A percentile compares a stretch with the other conserved stretches of the same genome.
These are phyloP conservation scores for Thermoascus crustaceus DNA, from an alignment of 2,329 filamentous ascomycete genomes.

Conservation along the genomic window DNA sequence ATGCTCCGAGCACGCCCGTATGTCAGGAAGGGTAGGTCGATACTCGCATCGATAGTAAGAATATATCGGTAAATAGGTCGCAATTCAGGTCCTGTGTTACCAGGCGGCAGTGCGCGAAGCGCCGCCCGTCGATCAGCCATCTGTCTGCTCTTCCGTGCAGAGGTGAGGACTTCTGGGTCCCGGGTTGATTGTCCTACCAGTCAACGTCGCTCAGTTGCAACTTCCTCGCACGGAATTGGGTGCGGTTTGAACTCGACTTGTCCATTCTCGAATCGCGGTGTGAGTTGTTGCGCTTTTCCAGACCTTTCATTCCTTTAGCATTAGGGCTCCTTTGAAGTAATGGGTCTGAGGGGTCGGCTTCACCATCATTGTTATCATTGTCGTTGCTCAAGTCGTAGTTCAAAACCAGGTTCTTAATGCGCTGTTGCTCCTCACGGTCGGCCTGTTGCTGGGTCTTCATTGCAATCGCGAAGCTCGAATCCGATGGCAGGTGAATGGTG, in stretches of 20 bases:
- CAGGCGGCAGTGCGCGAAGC: neutral
- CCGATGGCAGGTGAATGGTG: conserved; percentile 74
- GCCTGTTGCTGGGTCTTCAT: conserved; percentile 95
- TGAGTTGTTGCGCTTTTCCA: conserved; percentile 36
- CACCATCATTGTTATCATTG: conserved; percentile 67
- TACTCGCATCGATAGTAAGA: conserved; percentile 1
- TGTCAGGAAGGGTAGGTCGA: conserved; percentile 10
- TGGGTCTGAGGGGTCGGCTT: conserved; percentile 16
- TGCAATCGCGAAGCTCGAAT: conserved; percentile 90
- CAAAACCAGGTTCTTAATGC: conserved; percentile 94
- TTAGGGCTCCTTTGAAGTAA: conserved; percentile 20
- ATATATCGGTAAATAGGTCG: neutral
- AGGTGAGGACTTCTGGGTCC: conserved; percentile 5
- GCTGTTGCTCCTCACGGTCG: conserved; percentile 91
- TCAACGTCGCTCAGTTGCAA: conserved; percentile 95
- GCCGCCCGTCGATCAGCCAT: conserved; percentile 4
- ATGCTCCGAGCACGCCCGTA: too few relatives aligned
- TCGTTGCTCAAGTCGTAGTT: conserved; percentile 89
- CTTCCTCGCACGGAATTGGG: conserved; percentile 76
- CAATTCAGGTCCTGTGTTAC: conserved; percentile 2
- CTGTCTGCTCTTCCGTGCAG: conserved; percentile 1
- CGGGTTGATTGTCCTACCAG: conserved; percentile 57
- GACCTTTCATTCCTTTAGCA: conserved; percentile 28
- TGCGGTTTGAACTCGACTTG: conserved; percentile 56
- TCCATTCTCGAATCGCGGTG: conserved; percentile 39